Base-by-base conservation (phyloP, 129 eudicot species). In the Chrysanthemum makinoi region DNA sequence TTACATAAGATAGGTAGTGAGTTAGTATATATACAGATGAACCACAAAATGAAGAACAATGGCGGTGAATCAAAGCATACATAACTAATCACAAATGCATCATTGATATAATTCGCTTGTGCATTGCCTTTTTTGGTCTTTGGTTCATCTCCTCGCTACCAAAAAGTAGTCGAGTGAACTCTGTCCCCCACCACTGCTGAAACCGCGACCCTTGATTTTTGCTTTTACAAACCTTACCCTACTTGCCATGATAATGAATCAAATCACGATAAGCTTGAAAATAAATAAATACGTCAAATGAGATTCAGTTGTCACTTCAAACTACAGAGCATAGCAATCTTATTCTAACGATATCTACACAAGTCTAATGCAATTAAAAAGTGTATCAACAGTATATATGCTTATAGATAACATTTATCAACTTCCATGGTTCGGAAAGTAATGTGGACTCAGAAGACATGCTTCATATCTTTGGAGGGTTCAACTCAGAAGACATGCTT, bases 161-260 rank as follows among this genome's bases (percentile, higher is more conserved):
- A 89, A 86, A 54, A 89, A 85, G 83, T 89, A 88, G 69, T 86
- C 83, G n/a, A 87, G 81, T 14, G 89, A 87, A 79, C 93, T 87
- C 73, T 87, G 89, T 28, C 89, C 94, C 14, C 96, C 96, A 47
- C 96, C 91, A 65, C 87, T 81, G 82, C 96, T 88, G 62, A 83
- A 89, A 70, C 96, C 96, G 68, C 96, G 91, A 30, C 96, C 96
- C 96, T 81, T 88, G 71, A 79, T 62, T 39, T 57, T 53, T 54
- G 66, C 65, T 53, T 66, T 46, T 3, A 72, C 33, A 16, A 65
- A 72, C 14, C 19, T 74, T 16, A 60, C 60, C 67, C 58, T 75
- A 72, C 52, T 61, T 60, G 60, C 17, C 47, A 16, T 62, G 44
- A 50, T 20, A 15, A 51, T 62, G 26, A 30, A 70, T 35, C 15